Percentiles rank a stretch among this genome's conserved stretches.
phyloP scores from a whole-genome alignment of 768 basidiomycete genomes.

The Trametes punicea region DNA sequence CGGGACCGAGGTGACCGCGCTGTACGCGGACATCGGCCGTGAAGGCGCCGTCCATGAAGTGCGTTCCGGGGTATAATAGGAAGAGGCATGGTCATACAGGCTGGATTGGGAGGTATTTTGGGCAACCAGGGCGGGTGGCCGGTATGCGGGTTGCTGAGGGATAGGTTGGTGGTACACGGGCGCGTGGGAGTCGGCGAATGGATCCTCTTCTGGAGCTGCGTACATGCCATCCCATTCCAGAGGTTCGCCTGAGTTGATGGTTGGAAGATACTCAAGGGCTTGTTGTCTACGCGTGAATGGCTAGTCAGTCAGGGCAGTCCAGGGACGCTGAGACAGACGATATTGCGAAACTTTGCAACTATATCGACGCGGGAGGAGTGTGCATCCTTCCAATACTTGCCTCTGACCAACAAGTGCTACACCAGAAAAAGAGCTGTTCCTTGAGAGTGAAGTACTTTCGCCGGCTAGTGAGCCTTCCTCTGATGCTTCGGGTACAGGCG shows the following conservation, averaged over 20 bases:
- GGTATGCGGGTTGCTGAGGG: conserved; percentile 5
- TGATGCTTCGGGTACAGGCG: conserved; percentile 25
- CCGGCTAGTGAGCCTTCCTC: conserved; percentile 22
- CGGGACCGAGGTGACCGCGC: conserved; percentile 12
- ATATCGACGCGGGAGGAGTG: not conserved
- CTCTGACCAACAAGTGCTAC: conserved; percentile 13
- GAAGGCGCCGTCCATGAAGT: conserved; percentile 16
- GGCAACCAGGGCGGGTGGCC: conserved; percentile 10
- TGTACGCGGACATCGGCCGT: conserved; percentile 20
- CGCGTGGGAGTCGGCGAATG: conserved; percentile 28
- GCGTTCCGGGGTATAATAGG: conserved; percentile 12
- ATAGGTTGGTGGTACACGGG: conserved; percentile 8
- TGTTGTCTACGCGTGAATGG: not conserved
- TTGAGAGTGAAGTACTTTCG: conserved; percentile 23
- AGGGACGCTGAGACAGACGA: too few species aligned
- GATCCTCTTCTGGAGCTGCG: conserved; percentile 24
- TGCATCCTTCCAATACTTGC: not conserved
- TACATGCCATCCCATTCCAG: conserved; percentile 24
- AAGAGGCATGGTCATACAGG: conserved; percentile 5
- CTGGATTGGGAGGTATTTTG: conserved; percentile 12
- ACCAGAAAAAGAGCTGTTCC: conserved; percentile 17
- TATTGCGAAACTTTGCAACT: not conserved
- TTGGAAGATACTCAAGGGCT: conserved; percentile 24
- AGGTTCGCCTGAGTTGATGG: conserved; percentile 33
- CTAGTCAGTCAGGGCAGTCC: not conserved